Evolutionary conservation across 78 protist species (phyloP), one percentile per base, ranked within the genome.

Genomic region (Speleostelium caveatum): DNA sequence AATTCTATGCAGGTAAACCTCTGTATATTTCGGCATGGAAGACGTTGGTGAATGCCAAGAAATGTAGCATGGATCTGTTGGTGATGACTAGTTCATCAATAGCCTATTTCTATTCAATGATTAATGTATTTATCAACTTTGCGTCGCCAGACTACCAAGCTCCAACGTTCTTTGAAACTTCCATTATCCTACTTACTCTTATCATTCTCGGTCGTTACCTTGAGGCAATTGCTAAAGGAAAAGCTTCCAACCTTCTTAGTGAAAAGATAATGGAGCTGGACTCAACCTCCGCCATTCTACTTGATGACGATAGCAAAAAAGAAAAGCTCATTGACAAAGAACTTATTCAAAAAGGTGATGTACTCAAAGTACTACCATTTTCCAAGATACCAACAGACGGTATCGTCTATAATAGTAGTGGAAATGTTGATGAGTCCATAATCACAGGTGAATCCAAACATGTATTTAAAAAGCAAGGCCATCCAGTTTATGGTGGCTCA

Each of bases 371-470:
- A n/a, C 17, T 53, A 17, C 85, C 87, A 28, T 86, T 83, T 75
- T 30, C 51, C 2, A 76, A 68, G 19, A 32, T 87, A 8, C 97
- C 97, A 33, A 53, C 51, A 28, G 95, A 95, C 74, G 98, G 99
- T 22, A 32, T 7, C 2, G 41, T 80, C 16, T 7, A 33, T 24
- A 42, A 42, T 22, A 53, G 77, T 35, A 72, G 88, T 35, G 39
- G 14, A 32, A 16, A 93, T 12, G 58, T 98, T 39, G 98, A 98
- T 62, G 98, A 98, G 86, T 22, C 97, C 19, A 72, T 92, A 95
- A 42, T 98, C 55, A 98, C 99, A 5, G 94, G 96, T 32, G 99
- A 98, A 74, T 8, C 94, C 7, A 2, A 42, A n/a, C 96, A 95
- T 6, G 91, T 89, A 8, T 3, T 14, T 35, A 97, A 96, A 86